Conservation (phyloP, 768 basidiomycete genomes). For the Hirschioporus abietinus region DNA sequence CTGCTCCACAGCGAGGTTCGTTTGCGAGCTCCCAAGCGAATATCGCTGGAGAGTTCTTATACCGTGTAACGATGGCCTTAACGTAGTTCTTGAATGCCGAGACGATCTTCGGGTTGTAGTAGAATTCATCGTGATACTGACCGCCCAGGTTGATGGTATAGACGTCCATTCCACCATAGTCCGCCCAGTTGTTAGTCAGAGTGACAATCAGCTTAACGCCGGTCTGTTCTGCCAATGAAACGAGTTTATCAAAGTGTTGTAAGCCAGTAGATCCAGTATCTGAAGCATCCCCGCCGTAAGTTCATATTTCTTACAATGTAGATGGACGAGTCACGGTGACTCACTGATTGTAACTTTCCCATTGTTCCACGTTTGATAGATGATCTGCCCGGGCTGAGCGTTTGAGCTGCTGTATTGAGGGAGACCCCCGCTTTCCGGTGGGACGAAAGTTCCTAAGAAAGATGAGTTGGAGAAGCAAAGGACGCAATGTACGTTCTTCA, state of each 20-base stretch:
- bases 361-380: constrained; percentile 18
- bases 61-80: constrained; percentile 25
- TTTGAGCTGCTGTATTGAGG: not conserved
- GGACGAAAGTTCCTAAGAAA: not conserved
- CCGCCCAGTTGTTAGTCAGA: constrained; percentile 9
- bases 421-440: not conserved
- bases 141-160: constrained; percentile 15
- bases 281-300: not conserved
- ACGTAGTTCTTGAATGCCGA: constrained; percentile 23
- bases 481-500: not conserved
- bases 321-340: constrained; percentile 8
- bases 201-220: constrained; percentile 19
- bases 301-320: not conserved
- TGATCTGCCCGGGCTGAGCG: constrained; percentile 10
- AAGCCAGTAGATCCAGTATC: constrained; percentile 9
- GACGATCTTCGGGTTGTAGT: constrained; percentile 16
- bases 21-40: constrained; percentile 42
- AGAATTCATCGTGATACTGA: constrained; percentile 18
- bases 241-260: constrained; percentile 14
- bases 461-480: not conserved
- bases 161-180: constrained; percentile 19
- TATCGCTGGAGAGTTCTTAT: constrained; percentile 24
- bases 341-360: constrained; percentile 18
- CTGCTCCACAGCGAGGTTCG: constrained; percentile 42
- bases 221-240: constrained; percentile 18